A percentile compares a stretch with the other conserved stretches of the same genome.
Conservation (phyloP, 2,329 filamentous ascomycete genomes). For the Alternaria sp. region DNA sequence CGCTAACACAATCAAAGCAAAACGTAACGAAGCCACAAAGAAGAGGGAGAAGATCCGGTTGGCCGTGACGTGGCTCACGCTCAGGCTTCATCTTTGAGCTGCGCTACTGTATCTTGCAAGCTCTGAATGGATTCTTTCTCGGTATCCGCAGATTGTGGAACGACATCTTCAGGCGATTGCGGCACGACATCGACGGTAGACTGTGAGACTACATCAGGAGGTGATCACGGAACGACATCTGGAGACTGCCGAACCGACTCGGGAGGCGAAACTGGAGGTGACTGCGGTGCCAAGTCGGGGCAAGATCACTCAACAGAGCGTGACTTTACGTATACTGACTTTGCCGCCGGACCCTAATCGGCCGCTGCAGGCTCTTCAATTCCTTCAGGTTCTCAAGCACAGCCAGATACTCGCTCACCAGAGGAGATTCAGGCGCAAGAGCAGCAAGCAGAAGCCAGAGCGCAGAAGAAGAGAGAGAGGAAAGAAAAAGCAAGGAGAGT, state of each 20-base stretch:
- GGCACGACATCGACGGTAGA: not conserved
- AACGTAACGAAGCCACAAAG: not conserved
- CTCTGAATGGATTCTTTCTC: not conserved
- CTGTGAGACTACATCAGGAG: not conserved
- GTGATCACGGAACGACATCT: not conserved
- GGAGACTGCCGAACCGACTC: not conserved
- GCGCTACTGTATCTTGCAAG: not conserved
- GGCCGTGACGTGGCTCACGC: not conserved
- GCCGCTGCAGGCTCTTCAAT: not conserved
- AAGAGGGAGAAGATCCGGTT: not conserved
- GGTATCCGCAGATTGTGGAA: not conserved
- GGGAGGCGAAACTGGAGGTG: not conserved
- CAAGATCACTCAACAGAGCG: not conserved
- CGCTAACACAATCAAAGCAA: not conserved
- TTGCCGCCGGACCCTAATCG: not conserved
- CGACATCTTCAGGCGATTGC: not conserved
- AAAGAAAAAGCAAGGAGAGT: not conserved
- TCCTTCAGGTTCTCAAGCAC: not conserved
- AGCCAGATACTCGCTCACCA: not conserved
- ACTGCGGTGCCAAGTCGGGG: not conserved
- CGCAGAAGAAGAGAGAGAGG: not conserved
- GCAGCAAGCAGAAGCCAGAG: not conserved
- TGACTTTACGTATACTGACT: not conserved
- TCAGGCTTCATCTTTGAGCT: slow-evolving; percentile 1
- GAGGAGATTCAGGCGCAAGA: not conserved